A percentile compares a stretch with the other conserved stretches of the same genome.
phyloP scores from a whole-genome alignment of 306 rosid species.

The Delonix regia region DNA sequence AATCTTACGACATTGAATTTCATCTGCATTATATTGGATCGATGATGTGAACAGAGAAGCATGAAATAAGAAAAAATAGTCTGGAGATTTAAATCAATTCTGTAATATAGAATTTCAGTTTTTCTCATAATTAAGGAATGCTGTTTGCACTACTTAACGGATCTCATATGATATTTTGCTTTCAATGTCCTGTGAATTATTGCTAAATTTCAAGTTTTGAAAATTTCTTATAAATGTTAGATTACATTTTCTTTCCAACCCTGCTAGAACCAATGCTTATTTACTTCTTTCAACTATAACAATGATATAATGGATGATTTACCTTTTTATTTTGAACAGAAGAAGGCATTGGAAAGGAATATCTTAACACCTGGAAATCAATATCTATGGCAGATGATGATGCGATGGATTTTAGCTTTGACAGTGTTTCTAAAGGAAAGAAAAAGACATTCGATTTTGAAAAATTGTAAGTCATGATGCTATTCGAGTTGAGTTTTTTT shows the following conservation, averaged over 20 bases:
- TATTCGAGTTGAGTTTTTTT: background rate
- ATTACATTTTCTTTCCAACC: constrained; percentile 21
- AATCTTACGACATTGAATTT: background rate
- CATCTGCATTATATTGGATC: background rate
- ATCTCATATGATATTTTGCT: constrained; percentile 4
- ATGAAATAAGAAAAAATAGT: background rate
- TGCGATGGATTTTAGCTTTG: constrained; percentile 72
- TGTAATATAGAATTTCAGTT: constrained; percentile 1
- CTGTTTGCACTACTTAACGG: background rate
- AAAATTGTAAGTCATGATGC: constrained; percentile 61
- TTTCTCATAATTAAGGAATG: background rate
- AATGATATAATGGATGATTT: constrained; percentile 2
- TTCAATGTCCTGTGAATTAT: constrained; percentile 12
- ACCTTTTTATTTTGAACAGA: constrained; percentile 52
- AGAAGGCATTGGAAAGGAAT: constrained; percentile 71
- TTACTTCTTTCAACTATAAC: constrained; percentile 6
- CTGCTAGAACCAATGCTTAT: background rate
- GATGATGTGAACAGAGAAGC: background rate
- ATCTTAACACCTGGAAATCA: constrained; percentile 91
- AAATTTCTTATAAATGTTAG: constrained; percentile 29
- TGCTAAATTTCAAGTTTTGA: constrained; percentile 17
- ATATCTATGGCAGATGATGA: constrained; percentile 78
- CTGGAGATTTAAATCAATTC: constrained; percentile 1
- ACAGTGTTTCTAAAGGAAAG: constrained; percentile 59
- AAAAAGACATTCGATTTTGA: constrained; percentile 75